Percentiles rank a stretch among this genome's conserved stretches.
Evolutionary conservation across 331 rosid genomes (phyloP).

Genomic region (Cydonia oblonga): DNA sequence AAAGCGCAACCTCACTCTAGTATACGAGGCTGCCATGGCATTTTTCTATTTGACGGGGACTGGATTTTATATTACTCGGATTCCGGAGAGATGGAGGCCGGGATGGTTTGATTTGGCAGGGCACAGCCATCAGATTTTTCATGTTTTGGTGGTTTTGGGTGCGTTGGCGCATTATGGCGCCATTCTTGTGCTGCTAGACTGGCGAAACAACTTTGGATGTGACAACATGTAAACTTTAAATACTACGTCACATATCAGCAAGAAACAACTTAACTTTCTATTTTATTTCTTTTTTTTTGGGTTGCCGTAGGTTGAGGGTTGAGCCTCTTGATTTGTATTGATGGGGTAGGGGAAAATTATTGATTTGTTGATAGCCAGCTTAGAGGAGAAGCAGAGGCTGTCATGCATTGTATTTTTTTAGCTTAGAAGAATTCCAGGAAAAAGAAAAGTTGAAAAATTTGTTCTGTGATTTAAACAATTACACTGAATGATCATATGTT

Average conservation of each 20-base stretch:
- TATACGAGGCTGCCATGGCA: slow-evolving; percentile 67
- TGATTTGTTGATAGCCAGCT: background rate
- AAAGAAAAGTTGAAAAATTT: background rate
- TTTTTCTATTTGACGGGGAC: slow-evolving; percentile 66
- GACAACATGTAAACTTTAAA: background rate
- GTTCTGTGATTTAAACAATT: background rate
- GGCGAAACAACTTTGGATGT: slow-evolving; percentile 65
- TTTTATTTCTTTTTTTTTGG: background rate
- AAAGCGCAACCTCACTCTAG: slow-evolving; percentile 44
- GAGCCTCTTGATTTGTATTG: background rate
- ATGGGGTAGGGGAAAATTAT: background rate
- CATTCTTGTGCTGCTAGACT: slow-evolving; percentile 55
- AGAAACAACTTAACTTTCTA: background rate
- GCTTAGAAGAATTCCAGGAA: background rate
- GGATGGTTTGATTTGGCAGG: slow-evolving; percentile 93
- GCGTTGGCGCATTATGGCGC: slow-evolving; percentile 86
- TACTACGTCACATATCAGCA: background rate
- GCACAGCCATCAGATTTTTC: slow-evolving; percentile 91
- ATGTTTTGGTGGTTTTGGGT: slow-evolving; percentile 70
- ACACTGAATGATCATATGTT: too few relatives aligned
- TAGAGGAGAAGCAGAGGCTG: background rate
- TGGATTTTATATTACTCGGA: slow-evolving; percentile 50
- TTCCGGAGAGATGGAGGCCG: slow-evolving; percentile 85
- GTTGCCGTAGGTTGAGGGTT: background rate
- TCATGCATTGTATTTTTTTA: background rate